Base-by-base conservation (phyloP, 768 basidiomycete genomes). In the Rhizopogon vesiculosus region DNA sequence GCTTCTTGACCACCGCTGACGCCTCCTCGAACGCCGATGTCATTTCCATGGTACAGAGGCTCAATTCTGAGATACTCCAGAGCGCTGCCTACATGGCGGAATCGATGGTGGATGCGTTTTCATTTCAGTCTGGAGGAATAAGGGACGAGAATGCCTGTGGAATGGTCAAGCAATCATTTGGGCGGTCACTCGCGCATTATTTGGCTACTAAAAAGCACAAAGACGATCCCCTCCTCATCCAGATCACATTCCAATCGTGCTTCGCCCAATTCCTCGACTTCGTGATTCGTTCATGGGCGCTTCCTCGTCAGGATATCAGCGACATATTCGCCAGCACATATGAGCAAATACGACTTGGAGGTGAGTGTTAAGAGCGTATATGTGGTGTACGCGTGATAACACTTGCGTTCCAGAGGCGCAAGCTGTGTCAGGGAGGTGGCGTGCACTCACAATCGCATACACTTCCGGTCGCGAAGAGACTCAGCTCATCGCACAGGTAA, bases 1-100 rank as follows among this genome's bases (percentile, higher is more conserved):
- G 67, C 43, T 83, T 79, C 69, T 67, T 79, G 48, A 71, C 72
- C 3, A 77, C 72, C 19, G 74, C 73, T 0, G 81, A 83, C 56
- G 44, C 65, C 0, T 66, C 74, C 42, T 76, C 81, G 3, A 74
- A 72, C 1, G 73, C 73, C 5, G 80, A 85, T 22, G 73, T 82
- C 15, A 67, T 75, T 28, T 62, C 56, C 2, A 72, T 77, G 61
- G 65, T 83, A 13, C 72, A 76, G 46, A 67, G 68, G 16, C 64
- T 84, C n/a, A 78, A 82, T 50, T 64, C 76, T 7, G 75, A 76
- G 55, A 76, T 81, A 31, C 72, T 73, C 35, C 79, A 83, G 59
- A 74, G 73, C 15, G 76, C 80, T 3, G 76, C 77, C 0, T 72
- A 68, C 55, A 72, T 82, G 54, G 74, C 80, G 1, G 80, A 81